phyloP scores from a whole-genome alignment of 345 rosid species.

The Sonneratia alba region DNA sequence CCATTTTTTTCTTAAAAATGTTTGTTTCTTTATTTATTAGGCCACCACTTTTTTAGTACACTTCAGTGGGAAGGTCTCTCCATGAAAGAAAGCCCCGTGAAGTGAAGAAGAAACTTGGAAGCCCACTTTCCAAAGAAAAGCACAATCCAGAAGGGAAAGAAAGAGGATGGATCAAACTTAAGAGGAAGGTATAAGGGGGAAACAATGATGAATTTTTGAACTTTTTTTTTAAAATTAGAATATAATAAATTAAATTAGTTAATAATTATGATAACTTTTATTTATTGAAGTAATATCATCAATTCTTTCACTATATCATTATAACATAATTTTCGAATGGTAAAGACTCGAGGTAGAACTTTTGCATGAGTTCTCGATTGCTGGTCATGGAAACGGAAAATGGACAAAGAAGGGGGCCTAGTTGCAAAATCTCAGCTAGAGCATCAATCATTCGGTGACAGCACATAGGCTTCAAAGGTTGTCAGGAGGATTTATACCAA shows the following conservation, averaged over 20 bases:
- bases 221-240: no score
- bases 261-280: no score
- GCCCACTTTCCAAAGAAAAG: neutral
- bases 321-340: neutral
- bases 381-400: neutral
- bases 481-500: neutral
- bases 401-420: neutral
- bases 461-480: neutral
- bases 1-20: no score
- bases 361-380: neutral
- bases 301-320: neutral
- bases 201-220: neutral
- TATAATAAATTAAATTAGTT: no score
- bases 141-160: neutral
- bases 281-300: neutral
- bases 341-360: neutral
- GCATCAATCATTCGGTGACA: neutral
- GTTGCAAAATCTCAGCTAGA: neutral
- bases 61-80: neutral
- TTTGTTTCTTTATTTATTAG: no score
- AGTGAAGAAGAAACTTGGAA: neutral
- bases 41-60: neutral
- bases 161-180: slow-evolving; percentile 15
- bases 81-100: neutral
- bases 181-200: slow-evolving; percentile 25